Base-by-base conservation (phyloP, 1,284 basidiomycete species). In the Tilletia setariae region DNA sequence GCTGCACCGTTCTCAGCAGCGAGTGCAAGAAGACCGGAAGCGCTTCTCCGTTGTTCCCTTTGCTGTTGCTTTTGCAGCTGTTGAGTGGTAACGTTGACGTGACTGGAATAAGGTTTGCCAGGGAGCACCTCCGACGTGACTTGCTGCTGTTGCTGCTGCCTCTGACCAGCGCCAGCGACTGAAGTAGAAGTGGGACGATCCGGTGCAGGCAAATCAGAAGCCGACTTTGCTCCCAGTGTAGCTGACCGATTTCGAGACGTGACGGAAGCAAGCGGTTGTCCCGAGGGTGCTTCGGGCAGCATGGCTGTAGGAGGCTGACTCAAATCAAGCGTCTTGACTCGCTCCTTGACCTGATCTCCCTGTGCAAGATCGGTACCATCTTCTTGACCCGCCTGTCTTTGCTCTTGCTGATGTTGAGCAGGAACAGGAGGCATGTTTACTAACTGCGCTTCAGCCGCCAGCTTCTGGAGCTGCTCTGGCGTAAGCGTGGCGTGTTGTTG, bases 21-120 rank as follows among this genome's bases (percentile, higher is more conserved):
- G 74, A 11, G 75, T 72, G 66, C 78, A 76, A 35, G 73, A 70
- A 32, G n/a, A 2, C 53, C 53, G 28, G 53, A 59, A 8, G 53
- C 53, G 30, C 23, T 25, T 25, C 28, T 59, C 47, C 74, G 68
- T 67, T 78, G 78, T 51, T 79, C 77, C 44, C 72, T 65, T 1
- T 76, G 77, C 59, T 76, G 74, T 43, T 71, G 68, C 30, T 65
- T 68, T 67, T 80, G 79, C 40, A 81, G 70, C 66, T 81, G 78
- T 63, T 77, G 77, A 15, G 78, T 78, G 67, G 72, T 76, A 43
- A 77, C 69, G 23, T 66, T 32, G 30, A 65, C 70, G 47, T 49
- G 23, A 8, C n/a, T n/a, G 47, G 47, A 49, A 4, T 40, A 11
- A 4, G 35, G 35, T 40, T 40, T 4, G 35, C 35, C 35, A 11